Evolutionary conservation across 768 basidiomycete genomes (phyloP).

Genomic region (Amanita subjunquillea): DNA sequence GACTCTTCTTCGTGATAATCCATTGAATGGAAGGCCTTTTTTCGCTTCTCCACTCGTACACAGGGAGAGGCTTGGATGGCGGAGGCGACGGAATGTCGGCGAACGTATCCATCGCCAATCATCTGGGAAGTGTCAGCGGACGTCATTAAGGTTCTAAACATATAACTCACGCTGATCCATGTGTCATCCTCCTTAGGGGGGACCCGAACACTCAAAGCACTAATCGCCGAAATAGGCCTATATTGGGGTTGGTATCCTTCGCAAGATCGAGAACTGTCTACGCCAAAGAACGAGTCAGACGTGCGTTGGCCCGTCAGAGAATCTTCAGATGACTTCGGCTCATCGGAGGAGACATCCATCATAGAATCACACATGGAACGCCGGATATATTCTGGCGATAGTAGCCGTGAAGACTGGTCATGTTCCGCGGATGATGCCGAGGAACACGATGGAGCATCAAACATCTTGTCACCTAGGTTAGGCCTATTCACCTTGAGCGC

Average conservation of each 20-base stretch:
- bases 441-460: constrained; percentile 58
- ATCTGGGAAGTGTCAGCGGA: constrained; percentile 33
- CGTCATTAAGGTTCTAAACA: background rate
- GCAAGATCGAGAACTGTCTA: constrained; percentile 21
- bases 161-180: constrained; percentile 57
- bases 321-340: constrained; percentile 30
- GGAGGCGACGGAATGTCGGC: constrained; percentile 57
- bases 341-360: constrained; percentile 37
- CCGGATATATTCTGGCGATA: constrained; percentile 11
- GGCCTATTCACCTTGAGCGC: constrained; percentile 51
- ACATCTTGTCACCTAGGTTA: constrained; percentile 83
- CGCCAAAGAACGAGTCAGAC: constrained; percentile 52
- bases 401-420: constrained; percentile 11
- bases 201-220: constrained; percentile 37
- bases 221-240: constrained; percentile 57
- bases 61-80: constrained; percentile 65
- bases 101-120: constrained; percentile 70
- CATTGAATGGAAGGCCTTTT: constrained; percentile 31
- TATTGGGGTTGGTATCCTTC: constrained; percentile 41
- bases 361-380: constrained; percentile 55
- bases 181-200: constrained; percentile 56
- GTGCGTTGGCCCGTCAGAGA: constrained; percentile 44
- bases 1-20: constrained; percentile 16
- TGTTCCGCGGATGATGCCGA: constrained; percentile 50
- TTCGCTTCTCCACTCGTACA: constrained; percentile 53